Evolutionary conservation across 2,329 filamentous ascomycete species (phyloP), one percentile per base, ranked within the genome.

Genomic region (Fusarium metavorans): DNA sequence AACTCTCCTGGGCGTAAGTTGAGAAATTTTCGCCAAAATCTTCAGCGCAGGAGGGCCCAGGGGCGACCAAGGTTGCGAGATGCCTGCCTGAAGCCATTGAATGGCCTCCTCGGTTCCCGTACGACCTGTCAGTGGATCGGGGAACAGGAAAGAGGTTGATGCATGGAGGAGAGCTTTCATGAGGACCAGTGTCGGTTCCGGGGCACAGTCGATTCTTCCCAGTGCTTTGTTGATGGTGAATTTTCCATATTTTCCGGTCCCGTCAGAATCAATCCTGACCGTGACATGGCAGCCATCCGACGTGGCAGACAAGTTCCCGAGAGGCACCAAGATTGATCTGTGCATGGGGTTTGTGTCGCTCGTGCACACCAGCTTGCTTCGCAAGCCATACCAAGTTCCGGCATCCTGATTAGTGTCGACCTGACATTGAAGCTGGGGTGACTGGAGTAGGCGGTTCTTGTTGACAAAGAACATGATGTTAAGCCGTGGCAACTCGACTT

Each of bases 21-120:
- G 35, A 3, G 75, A 64, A 32, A 79, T 75, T 1, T 10, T 57
- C 23, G 32, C 34, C 25, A 78, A 37, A 9, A 74, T 37, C 2
- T 1, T 7, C 25, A 75, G 30, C 6, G 73, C 59, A 27, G 58
- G 58, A 1, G 50, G 27, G 2, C 54, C 59, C 1, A 87, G 61
- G 1, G 84, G 81, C 0, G 68, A 76, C 87, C 87, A 89, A 1
- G 88, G 87, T 43, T 88, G 87, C 37, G 85, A 88, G 14, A 81
- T 81, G 0, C 87, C 89, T 0, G 89, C 89, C 18, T 81, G 77
- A 0, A 92, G 81, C 59, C 84, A 85, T 2, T 84, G 79, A 0
- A 91, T 69, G 0, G 89, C 87, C 76, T 92, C 90, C 75, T 93
- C 91, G 0, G 85, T 86, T 0, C 92, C 92, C 1, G 90, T 92